A percentile compares a stretch with the other conserved stretches of the same genome.
Evolutionary conservation across 208 protist species (phyloP).

Genomic region (Trypanosoma congolense): DNA sequence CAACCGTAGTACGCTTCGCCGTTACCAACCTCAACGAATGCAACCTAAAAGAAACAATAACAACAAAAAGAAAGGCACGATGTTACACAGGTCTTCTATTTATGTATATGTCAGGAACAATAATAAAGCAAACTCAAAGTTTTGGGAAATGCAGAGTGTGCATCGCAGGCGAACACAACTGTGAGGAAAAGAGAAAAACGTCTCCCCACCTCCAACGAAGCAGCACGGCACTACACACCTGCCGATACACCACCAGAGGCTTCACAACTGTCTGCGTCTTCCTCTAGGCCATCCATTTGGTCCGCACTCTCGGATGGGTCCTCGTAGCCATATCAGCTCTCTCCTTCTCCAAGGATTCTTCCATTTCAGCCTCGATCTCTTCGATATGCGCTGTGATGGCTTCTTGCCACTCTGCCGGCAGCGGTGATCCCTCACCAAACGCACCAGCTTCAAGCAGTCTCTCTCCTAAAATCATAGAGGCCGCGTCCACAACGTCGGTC

Average conservation of each 20-base stretch:
- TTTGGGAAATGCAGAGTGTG: no score
- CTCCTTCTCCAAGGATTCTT: conserved; percentile 21
- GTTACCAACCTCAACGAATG: no score
- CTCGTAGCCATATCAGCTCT: conserved; percentile 12
- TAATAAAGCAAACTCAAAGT: no score
- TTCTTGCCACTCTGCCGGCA: conserved; percentile 40
- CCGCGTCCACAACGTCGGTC: conserved; percentile 43
- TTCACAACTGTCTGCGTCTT: conserved; percentile 5
- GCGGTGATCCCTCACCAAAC: background rate
- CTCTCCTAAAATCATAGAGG: conserved; percentile 46
- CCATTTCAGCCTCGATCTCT: conserved; percentile 30
- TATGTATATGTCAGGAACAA: no score
- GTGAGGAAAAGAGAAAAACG: no score
- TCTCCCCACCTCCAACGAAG: background rate
- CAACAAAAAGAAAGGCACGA: no score
- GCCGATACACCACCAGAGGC: background rate
- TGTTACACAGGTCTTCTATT: no score
- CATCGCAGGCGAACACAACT: no score
- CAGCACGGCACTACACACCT: background rate
- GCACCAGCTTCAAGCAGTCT: conserved; percentile 11
- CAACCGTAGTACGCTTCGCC: no score
- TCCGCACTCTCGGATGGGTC: conserved; percentile 18
- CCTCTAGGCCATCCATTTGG: conserved; percentile 16
- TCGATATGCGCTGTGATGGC: conserved; percentile 46
- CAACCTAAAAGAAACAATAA: no score